Conservation (phyloP, 257 asterid genomes). For the Petunia axillaris region DNA sequence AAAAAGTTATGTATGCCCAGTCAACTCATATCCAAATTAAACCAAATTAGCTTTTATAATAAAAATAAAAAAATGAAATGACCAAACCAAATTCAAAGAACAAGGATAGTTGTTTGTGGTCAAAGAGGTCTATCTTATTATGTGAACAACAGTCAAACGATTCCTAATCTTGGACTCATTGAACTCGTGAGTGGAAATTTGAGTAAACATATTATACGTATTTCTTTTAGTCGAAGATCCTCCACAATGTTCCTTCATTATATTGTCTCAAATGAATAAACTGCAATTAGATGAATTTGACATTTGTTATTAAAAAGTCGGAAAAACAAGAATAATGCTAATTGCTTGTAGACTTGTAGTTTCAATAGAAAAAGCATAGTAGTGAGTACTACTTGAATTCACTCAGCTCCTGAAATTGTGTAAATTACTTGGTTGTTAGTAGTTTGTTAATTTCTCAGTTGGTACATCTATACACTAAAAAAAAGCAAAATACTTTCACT, state of each 20-base stretch:
- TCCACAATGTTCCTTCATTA: not conserved
- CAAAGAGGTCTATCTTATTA: not conserved
- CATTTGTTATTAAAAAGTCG: not conserved
- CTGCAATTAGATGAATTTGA: not conserved
- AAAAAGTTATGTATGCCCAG: too few species aligned
- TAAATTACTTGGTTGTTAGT: not conserved
- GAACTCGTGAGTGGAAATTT: not conserved
- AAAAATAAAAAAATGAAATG: not conserved
- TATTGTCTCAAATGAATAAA: not conserved
- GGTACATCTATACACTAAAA: not conserved
- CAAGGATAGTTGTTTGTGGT: not conserved
- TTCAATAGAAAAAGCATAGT: not conserved
- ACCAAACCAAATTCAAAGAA: not conserved
- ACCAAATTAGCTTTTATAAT: not conserved
- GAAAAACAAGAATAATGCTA: not conserved
- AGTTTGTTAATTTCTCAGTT: not conserved
- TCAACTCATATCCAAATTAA: too few species aligned
- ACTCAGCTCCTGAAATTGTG: not conserved
- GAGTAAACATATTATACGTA: not conserved
- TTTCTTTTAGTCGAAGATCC: not conserved
- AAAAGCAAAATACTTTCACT: not conserved
- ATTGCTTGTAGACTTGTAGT: not conserved
- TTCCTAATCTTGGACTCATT: slow-evolving; percentile 11
- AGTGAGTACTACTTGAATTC: not conserved
- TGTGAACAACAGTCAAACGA: not conserved